These are phyloP conservation scores for Pseudogymnoascus sp. DNA, from an alignment of 2,329 filamentous ascomycete species.

Conservation along the genomic window DNA sequence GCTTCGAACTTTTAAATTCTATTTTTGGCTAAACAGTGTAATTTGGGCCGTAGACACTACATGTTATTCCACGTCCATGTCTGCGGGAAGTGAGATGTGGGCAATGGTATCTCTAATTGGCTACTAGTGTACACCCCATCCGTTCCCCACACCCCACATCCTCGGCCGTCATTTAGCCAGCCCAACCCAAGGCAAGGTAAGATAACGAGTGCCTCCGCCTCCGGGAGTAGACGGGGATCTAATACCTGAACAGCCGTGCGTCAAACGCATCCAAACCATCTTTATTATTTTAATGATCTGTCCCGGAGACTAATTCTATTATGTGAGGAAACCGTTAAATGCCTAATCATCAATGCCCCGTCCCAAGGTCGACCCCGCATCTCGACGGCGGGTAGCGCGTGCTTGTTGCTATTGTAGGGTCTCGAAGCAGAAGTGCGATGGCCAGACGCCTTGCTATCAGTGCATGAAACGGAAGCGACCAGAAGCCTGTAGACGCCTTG, in stretches of 20 bases:
- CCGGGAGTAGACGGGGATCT: neutral
- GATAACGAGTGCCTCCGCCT: neutral
- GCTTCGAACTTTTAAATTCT: neutral
- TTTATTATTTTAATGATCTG: neutral
- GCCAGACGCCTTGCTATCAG: conserved; percentile 6
- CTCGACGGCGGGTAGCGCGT: conserved; percentile 9
- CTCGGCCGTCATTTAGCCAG: neutral
- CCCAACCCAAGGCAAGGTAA: neutral
- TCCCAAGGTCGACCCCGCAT: conserved; percentile 5
- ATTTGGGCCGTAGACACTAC: neutral
- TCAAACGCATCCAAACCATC: neutral
- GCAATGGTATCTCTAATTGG: neutral
- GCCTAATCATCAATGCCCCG: conserved; percentile 7
- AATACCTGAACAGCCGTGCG: neutral
- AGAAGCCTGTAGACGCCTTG: neutral
- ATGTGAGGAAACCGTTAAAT: neutral
- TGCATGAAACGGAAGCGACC: conserved; percentile 10
- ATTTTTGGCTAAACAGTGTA: neutral
- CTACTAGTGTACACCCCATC: neutral
- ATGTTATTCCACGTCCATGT: neutral
- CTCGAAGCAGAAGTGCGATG: conserved; percentile 12
- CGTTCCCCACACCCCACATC: neutral
- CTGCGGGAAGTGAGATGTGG: neutral
- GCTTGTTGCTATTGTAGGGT: conserved; percentile 11
- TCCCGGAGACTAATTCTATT: neutral